Evolutionary conservation across 352 stramenopile genomes (phyloP), one percentile per base, ranked within the genome.

Genomic region (Pythium dissotocum): DNA sequence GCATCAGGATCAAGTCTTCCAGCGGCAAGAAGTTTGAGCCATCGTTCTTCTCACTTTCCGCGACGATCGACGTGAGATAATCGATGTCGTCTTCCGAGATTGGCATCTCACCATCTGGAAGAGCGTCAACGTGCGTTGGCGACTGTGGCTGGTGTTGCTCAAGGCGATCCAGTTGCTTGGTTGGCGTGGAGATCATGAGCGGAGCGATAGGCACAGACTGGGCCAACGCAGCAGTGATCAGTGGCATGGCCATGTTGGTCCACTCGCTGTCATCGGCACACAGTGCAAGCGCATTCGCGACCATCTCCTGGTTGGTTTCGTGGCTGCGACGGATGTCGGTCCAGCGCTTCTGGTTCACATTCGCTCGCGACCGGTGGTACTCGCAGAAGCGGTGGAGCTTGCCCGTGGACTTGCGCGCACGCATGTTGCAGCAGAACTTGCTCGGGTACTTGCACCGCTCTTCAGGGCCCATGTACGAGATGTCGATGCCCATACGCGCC

Each of bases 391-490:
- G 57, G 40, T 71, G 65, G 30, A 70, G 51, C 36, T 60, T 58
- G 54, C 63, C 63, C 6, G 38, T 70, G 42, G 63, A 48, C 46
- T 70, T 70, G 21, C 56, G 56, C 44, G 56, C 63, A 28, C 63
- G 63, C 26, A 18, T 32, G 16, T 64, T 46, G 54, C 56, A 57
- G 56, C 63, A 70, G 46, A 60, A 70, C 35, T 64, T 70, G 54
- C 63, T 70, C 32, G 63, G 63, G 48, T 70, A 70, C 33, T 61
- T 65, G 54, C 56, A 59, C 40, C 68, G 58, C 59, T 78, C 42
- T 54, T 58, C 54, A 63, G 74, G 36, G 14, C 38, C 28, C 58
- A 78, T 51, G n/a, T 58, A 53, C 30, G 59, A 65, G 13, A 65
- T 57, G 48, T 65, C 59, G n/a, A 67, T 33, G 6, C 53, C 61